Conservation (phyloP, 2,329 filamentous ascomycete genomes). For the Zymoseptoria crescenta region DNA sequence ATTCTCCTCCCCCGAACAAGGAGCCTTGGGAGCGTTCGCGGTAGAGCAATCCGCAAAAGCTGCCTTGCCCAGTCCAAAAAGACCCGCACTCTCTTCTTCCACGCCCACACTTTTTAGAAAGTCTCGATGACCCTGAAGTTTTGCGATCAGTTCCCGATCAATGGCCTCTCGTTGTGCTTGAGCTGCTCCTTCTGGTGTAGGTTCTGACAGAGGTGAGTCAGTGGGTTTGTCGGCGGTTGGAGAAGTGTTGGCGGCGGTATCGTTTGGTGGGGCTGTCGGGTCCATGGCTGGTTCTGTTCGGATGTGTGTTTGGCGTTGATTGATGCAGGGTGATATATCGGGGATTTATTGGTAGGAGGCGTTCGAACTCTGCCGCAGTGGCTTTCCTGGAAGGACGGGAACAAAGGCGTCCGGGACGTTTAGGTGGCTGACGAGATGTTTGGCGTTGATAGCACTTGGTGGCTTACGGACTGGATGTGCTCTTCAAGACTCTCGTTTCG, state of each 20-base stretch:
- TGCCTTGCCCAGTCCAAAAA: neutral
- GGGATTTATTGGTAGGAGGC: neutral
- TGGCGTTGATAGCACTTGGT: neutral
- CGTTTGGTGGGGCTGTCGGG: neutral
- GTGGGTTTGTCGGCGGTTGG: neutral
- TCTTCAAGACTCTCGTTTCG: neutral
- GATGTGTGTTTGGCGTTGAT: neutral
- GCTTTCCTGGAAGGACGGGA: neutral
- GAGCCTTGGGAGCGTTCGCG: neutral
- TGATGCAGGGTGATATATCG: neutral
- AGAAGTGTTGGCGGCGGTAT: neutral
- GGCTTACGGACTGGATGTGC: neutral
- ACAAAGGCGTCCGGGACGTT: neutral
- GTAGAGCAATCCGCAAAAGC: neutral
- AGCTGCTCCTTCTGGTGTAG: neutral
- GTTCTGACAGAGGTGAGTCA: neutral
- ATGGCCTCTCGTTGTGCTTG: constrained; percentile 6
- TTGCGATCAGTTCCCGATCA: constrained; percentile 13
- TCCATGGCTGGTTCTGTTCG: neutral
- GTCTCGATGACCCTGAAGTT: constrained; percentile 11
- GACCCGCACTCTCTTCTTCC: neutral
- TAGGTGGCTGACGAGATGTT: neutral
- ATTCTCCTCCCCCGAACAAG: neutral
- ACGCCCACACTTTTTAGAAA: constrained; percentile 5
- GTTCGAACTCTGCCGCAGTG: neutral